Percentiles rank a stretch among this genome's conserved stretches.
Evolutionary conservation across 306 rosid genomes (phyloP).

Genomic region (Hylodesmum podocarpum): DNA sequence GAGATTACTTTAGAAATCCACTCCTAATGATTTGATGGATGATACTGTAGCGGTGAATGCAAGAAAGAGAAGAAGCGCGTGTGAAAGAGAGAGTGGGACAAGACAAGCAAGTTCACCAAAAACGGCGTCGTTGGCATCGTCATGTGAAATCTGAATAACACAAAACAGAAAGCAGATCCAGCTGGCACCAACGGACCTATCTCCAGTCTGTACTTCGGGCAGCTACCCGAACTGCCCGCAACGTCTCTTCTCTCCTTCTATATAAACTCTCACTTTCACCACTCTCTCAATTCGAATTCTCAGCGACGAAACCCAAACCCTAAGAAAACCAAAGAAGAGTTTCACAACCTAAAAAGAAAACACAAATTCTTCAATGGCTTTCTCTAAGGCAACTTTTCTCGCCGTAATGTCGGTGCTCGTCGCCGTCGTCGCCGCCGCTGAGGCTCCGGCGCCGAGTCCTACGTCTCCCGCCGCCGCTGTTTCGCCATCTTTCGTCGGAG

Average conservation of each 20-base stretch:
- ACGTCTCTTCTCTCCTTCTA: conserved; percentile 26
- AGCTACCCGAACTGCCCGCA: conserved; percentile 67
- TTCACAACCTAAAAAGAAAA: background rate
- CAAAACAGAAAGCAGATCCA: conserved; percentile 29
- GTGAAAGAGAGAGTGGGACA: background rate
- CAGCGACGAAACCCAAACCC: conserved; percentile 18
- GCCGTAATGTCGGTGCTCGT: conserved; percentile 43
- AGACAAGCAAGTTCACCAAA: background rate
- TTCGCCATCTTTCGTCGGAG: conserved; percentile 59
- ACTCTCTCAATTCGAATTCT: background rate
- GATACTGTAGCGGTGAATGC: no score
- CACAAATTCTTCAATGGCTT: conserved; percentile 53
- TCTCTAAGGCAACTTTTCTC: conserved; percentile 38
- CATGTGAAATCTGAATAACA: conserved; percentile 37
- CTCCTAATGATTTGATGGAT: no score
- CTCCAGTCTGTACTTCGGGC: conserved; percentile 69
- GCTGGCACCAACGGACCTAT: conserved; percentile 50
- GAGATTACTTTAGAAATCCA: no score
- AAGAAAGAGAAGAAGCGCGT: background rate
- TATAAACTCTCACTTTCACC: conserved; percentile 17
- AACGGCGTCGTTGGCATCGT: conserved; percentile 10
- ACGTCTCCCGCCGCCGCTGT: conserved; percentile 48
- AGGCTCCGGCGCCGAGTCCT: conserved; percentile 85
- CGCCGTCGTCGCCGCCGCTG: conserved; percentile 44
- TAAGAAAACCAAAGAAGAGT: background rate